These are phyloP conservation scores for Xylaria sp. DNA, from an alignment of 2,329 filamentous ascomycete genomes.

Conservation along the genomic window DNA sequence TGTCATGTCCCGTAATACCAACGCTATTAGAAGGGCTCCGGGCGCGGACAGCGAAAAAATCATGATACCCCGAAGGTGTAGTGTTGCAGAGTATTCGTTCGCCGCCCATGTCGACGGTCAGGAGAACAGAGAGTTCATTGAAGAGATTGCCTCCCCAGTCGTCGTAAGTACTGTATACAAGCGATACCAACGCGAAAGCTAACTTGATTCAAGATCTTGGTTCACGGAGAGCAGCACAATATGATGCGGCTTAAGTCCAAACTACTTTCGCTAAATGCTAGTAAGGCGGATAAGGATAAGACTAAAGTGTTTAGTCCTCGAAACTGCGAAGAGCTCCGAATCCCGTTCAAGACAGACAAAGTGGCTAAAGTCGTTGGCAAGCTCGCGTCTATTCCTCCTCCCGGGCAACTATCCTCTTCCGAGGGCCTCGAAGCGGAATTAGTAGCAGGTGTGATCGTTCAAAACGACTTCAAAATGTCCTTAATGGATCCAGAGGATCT, in stretches of 20 bases:
- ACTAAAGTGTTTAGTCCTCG: constrained; percentile 93
- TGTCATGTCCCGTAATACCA: constrained; percentile 82
- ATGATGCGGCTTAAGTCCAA: constrained; percentile 98
- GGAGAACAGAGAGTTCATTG: constrained; percentile 96
- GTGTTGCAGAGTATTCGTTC: constrained; percentile 93
- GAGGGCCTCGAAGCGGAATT: constrained; percentile 60
- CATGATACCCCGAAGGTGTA: constrained; percentile 92
- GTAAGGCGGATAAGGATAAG: constrained; percentile 80
- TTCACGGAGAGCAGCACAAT: constrained; percentile 96
- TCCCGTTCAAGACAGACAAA: constrained; percentile 96
- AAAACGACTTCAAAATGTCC: constrained; percentile 97
- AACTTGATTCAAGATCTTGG: constrained; percentile 75
- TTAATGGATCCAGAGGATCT: constrained; percentile 97
- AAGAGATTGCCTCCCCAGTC: constrained; percentile 89
- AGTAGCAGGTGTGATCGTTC: constrained; percentile 90
- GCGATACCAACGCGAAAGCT: constrained; percentile 22
- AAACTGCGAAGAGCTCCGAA: constrained; percentile 94
- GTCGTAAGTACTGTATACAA: constrained; percentile 72
- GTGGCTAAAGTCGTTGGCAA: constrained; percentile 95
- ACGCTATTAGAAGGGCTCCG: constrained; percentile 70
- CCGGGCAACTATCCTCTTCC: constrained; percentile 54
- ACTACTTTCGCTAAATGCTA: constrained; percentile 88
- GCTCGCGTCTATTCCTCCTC: constrained; percentile 83
- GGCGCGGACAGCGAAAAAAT: constrained; percentile 83
- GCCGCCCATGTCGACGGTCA: constrained; percentile 96